Base-by-base conservation (phyloP, 805 yeast species). In the Candida incommunis region DNA sequence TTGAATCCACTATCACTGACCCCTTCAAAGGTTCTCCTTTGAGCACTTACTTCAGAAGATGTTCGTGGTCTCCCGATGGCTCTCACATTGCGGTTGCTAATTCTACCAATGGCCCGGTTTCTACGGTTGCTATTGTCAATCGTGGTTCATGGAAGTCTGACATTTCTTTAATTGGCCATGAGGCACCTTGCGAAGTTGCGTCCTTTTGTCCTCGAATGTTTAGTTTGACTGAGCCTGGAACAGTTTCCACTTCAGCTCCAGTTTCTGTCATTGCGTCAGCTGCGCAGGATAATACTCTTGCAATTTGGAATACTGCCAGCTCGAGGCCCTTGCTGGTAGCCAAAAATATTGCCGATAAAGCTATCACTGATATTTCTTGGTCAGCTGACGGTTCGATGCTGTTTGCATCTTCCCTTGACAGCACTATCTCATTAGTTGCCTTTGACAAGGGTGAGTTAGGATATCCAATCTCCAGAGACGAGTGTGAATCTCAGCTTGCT, bases 301-400 rank as follows among this genome's bases (percentile, higher is more conserved):
- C 87, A 0, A 68, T 90, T 3, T 90, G 98, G 98, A 79, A 78
- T 55, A 90, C 95, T 0, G 63, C 74, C 2, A 71, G 70, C 44
- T 74, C 87, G 3, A 70, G 84, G 43, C 97, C 98, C 1, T 61
- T 92, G 42, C 71, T 83, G 11, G 84, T 87, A 4, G 84, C 88
- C 1, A 75, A 75, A 35, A 94, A 88, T 50, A 71, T 90, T 15
- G 74, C 82, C 2, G 67, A 70, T 31, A 85, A 82, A 51, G 73
- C 95, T 0, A 80, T 92, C 24, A 86, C 96, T 0, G 98, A 90
- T 60, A 65, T 90, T 42, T 72, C 84, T 24, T 90, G 98, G 98
- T 71, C 82, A 13, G 86, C 90, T 0, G 78, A 76, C 52, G 98
- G 97, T 3, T 66, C 69, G 23, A 65, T 74, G 3, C 61, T 90